Conservation (phyloP, 352 stramenopile species). For the Thalassiosira livingstoniorum region DNA sequence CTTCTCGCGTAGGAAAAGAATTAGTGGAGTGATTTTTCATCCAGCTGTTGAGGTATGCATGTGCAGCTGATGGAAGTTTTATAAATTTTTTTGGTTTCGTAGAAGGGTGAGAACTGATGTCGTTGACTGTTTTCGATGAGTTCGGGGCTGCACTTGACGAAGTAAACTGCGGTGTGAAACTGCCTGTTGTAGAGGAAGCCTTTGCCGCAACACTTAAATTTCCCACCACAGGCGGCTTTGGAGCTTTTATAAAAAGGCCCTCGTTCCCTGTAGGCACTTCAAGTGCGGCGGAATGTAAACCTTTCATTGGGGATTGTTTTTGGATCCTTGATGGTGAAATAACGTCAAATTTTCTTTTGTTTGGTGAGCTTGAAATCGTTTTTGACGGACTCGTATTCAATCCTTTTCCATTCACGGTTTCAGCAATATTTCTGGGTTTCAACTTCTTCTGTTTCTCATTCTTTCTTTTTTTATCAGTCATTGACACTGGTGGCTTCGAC, state of each 20-base stretch:
- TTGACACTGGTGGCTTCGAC: background rate
- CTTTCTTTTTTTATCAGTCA: too few relatives aligned
- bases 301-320: too few relatives aligned
- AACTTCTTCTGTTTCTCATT: too few relatives aligned
- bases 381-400: background rate
- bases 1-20: slow-evolving; percentile 44
- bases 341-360: background rate
- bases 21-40: slow-evolving; percentile 37
- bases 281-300: too few relatives aligned
- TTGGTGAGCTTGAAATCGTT: background rate
- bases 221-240: background rate
- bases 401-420: background rate
- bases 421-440: background rate
- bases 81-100: slow-evolving; percentile 23
- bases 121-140: background rate
- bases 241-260: too few relatives aligned
- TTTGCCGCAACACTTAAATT: background rate
- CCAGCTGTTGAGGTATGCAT: slow-evolving; percentile 61
- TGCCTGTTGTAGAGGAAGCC: background rate
- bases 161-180: slow-evolving; percentile 39
- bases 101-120: background rate
- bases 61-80: slow-evolving; percentile 37
- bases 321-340: background rate
- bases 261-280: too few relatives aligned
- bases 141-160: background rate